Evolutionary conservation across 2,329 filamentous ascomycete species (phyloP).

Genomic region (Leptographium radiaticola): DNA sequence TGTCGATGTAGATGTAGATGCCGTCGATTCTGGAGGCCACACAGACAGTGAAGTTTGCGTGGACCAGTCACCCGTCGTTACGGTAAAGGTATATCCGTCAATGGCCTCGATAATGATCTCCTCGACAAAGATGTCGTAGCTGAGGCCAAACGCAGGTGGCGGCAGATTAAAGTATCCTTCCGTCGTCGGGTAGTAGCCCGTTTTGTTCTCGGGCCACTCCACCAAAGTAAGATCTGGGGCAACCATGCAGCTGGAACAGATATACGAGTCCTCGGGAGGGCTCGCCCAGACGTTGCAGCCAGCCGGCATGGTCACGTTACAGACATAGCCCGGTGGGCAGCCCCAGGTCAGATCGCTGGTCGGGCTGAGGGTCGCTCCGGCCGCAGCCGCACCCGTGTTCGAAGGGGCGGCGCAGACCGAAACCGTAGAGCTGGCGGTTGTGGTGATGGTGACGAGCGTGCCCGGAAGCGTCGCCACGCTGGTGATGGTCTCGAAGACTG

Average conservation of each 20-base stretch:
- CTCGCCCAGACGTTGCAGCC: constrained; percentile 39
- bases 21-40: constrained; percentile 16
- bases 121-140: constrained; percentile 46
- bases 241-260: constrained; percentile 34
- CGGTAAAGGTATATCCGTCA: constrained; percentile 22
- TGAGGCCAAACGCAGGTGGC: constrained; percentile 47
- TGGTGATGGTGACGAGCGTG: constrained; percentile 16
- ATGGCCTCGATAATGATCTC: constrained; percentile 23
- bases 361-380: constrained; percentile 16
- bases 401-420: constrained; percentile 32
- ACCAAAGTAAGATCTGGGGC: constrained; percentile 24
- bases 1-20: constrained; percentile 1
- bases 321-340: constrained; percentile 38
- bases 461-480: constrained; percentile 6
- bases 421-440: constrained; percentile 19
- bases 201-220: constrained; percentile 31
- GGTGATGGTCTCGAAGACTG: constrained; percentile 1
- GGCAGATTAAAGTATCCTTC: constrained; percentile 53
- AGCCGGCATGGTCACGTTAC: constrained; percentile 34
- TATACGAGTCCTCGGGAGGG: constrained; percentile 30
- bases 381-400: constrained; percentile 8
- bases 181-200: constrained; percentile 36
- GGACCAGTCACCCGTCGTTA: constrained; percentile 41
- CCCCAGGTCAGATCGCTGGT: constrained; percentile 36
- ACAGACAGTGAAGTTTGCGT: constrained; percentile 36